Percentiles rank a stretch among this genome's conserved stretches.
These are phyloP conservation scores for Gossypium sturtianum DNA, from an alignment of 345 rosid genomes.

Conservation along the genomic window DNA sequence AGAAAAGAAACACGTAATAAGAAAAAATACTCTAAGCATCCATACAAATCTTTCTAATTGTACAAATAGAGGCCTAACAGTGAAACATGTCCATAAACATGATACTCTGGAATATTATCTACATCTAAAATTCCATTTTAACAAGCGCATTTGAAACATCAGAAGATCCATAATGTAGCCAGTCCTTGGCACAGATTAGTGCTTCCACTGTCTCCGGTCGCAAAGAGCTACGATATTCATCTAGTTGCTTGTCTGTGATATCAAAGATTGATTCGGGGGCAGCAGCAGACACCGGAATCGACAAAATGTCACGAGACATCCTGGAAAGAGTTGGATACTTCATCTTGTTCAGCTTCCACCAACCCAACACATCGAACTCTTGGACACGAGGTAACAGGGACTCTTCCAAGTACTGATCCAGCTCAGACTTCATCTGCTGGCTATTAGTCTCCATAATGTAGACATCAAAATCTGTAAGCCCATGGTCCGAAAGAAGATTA, in stretches of 20 bases:
- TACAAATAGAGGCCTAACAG: constrained; percentile 15
- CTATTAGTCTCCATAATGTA: constrained; percentile 74
- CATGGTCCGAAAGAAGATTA: constrained; percentile 42
- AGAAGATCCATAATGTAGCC: constrained; percentile 47
- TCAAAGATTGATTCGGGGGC: constrained; percentile 54
- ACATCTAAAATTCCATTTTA: constrained; percentile 53
- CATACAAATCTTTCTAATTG: constrained; percentile 12
- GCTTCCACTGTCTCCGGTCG: constrained; percentile 90
- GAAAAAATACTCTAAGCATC: constrained; percentile 5
- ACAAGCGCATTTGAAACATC: constrained; percentile 38
- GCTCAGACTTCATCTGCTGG: constrained; percentile 69
- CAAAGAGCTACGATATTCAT: constrained; percentile 60
- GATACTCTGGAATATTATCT: not conserved
- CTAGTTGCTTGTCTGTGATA: constrained; percentile 47
- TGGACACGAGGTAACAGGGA: constrained; percentile 64
- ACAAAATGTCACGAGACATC: constrained; percentile 84
- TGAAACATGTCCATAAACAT: constrained; percentile 2
- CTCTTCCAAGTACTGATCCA: constrained; percentile 87
- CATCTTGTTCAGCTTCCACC: constrained; percentile 90
- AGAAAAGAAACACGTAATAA: not conserved
- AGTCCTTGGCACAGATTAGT: constrained; percentile 79
- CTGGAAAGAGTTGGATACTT: constrained; percentile 78
- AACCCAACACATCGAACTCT: constrained; percentile 73
- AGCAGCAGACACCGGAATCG: constrained; percentile 57
- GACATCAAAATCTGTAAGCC: constrained; percentile 71